A percentile compares a stretch with the other conserved stretches of the same genome.
phyloP scores from a whole-genome alignment of 306 rosid genomes.

The Astragalus glycyphyllos region DNA sequence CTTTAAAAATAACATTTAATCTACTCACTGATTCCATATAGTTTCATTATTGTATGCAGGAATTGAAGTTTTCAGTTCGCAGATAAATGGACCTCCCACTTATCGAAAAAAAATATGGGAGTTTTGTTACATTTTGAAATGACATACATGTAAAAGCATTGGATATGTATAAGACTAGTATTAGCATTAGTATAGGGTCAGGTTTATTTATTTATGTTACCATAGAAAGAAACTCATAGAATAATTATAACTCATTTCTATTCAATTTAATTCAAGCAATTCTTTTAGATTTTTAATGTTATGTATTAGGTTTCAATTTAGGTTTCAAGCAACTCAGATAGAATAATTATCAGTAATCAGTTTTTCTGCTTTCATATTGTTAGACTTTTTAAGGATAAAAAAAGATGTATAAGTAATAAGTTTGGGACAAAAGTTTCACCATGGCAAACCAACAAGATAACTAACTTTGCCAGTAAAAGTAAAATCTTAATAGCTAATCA shows the following conservation, averaged over 20 bases:
- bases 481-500: background rate
- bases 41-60: conserved; percentile 30
- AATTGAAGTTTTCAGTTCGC: conserved; percentile 36
- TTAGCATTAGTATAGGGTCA: background rate
- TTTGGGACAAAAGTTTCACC: background rate
- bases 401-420: too few species aligned
- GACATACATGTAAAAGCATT: conserved; percentile 30
- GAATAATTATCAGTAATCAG: too few species aligned
- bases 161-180: conserved; percentile 38
- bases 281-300: background rate
- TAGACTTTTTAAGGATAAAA: too few species aligned
- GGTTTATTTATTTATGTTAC: conserved; percentile 30
- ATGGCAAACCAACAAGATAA: too few species aligned
- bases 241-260: conserved; percentile 16
- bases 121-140: conserved; percentile 30
- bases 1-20: conserved; percentile 1
- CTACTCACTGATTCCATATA: conserved; percentile 15
- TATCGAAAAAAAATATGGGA: background rate
- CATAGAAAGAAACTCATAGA: conserved; percentile 15
- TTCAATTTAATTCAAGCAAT: conserved; percentile 27
- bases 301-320: background rate
- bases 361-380: too few species aligned
- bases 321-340: background rate
- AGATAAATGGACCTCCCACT: conserved; percentile 21
- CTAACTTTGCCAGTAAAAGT: too few species aligned